Base-by-base conservation (phyloP, 176 grass and related monocot species). In the Aechmea fasciata region DNA sequence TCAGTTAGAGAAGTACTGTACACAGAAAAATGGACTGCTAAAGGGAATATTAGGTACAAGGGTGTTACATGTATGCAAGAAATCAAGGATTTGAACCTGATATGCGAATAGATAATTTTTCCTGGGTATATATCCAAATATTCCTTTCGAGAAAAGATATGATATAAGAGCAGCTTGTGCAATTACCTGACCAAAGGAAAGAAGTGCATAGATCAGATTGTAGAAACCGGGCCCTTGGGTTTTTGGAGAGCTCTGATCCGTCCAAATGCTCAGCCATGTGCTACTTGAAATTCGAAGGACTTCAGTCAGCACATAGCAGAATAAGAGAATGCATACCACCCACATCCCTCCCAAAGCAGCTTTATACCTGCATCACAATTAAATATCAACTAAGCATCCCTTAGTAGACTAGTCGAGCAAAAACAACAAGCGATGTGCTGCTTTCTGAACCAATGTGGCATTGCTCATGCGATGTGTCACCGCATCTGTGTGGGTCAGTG, bases 241-340 rank as follows among this genome's bases (percentile, higher is more conserved):
- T 26, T 93, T 90, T 50, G 83, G 66, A 59, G 82, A 78, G 84
- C 89, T 91, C 79, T 99, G 79, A 82, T 88, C 89, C 13, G 94
- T 99, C 94, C 94, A 99, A 83, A 88, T 3, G 75, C 94, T 99
- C 74, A 99, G 69, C 94, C 94, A 99, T 65, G 87, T 90, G 77
- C 87, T 99, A 88, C 94, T 99, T 83, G 82, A 93, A 82, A 99
- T 72, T 20, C 94, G 87, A 64, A 99, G 84, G 75, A 80, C 72
- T 85, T 99, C 94, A 83, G 89, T 90, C 63, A 99, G 51, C 48
- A 66, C 67, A 70, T 90, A 99, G 72, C 89, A 99, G 73, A 79
- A 78, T 28, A 93, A 84, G 57, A 99, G 79, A 73, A 93, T 70
- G 12, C 54, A 13, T 19, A 99, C 89, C 49, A 87, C 94, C 94